Evolutionary conservation across 2,329 filamentous ascomycete genomes (phyloP).

Genomic region (Akanthomyces dipterigenus): DNA sequence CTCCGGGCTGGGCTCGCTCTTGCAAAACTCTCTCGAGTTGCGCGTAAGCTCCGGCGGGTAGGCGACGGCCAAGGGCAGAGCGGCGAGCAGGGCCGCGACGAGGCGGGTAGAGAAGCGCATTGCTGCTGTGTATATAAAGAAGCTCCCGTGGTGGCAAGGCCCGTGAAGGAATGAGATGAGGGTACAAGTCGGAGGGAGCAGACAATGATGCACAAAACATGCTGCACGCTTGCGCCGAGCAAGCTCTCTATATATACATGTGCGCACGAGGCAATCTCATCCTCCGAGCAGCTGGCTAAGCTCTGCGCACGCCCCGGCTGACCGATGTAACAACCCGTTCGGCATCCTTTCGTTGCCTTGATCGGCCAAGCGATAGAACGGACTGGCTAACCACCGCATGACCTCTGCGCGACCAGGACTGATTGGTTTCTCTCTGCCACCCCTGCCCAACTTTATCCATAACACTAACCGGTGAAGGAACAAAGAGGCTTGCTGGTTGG

Average conservation of each 20-base stretch:
- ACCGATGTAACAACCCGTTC: not conserved
- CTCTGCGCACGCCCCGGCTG: not conserved
- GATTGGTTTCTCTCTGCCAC: not conserved
- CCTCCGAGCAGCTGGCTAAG: not conserved
- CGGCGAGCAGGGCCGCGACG: not conserved
- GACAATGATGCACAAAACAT: not conserved
- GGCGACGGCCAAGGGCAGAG: not conserved
- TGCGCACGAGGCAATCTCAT: not conserved
- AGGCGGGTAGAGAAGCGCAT: constrained; percentile 1
- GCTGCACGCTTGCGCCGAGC: not conserved
- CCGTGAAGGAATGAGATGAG: not conserved
- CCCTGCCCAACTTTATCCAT: not conserved
- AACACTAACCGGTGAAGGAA: not conserved
- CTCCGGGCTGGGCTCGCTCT: not conserved
- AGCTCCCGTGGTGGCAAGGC: too few species aligned
- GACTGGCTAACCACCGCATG: not conserved
- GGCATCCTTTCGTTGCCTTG: not conserved
- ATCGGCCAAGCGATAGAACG: not conserved
- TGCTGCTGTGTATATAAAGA: not conserved
- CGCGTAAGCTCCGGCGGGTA: not conserved
- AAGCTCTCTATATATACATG: not conserved
- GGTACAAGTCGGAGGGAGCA: too few species aligned
- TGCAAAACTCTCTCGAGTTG: not conserved
- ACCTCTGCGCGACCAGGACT: not conserved
- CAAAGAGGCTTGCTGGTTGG: not conserved